Conservation (phyloP, 2,329 filamentous ascomycete species). For the Ophiocordyceps australis region DNA sequence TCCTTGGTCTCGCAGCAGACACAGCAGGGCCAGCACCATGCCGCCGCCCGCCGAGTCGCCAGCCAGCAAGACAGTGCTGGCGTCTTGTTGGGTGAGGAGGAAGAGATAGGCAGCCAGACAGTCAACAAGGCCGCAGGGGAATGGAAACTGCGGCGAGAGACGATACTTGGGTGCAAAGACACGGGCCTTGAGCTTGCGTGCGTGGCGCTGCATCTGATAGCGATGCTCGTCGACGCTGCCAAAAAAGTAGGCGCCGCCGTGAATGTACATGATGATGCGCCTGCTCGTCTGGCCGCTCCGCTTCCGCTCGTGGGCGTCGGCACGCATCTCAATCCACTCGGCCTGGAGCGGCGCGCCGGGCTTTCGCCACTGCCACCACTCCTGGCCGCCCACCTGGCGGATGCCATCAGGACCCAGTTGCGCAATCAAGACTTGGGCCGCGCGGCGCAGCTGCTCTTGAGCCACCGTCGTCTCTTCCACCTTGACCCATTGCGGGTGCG, state of each 20-base stretch:
- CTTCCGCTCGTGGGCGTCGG: constrained; percentile 51
- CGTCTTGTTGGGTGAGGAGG: constrained; percentile 57
- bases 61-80: constrained; percentile 68
- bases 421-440: constrained; percentile 48
- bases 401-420: constrained; percentile 68
- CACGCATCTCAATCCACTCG: constrained; percentile 94
- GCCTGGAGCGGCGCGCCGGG: constrained; percentile 49
- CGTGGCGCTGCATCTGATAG: constrained; percentile 96
- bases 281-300: constrained; percentile 39
- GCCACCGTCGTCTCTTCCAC: constrained; percentile 52
- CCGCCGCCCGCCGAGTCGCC: constrained; percentile 90
- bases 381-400: constrained; percentile 56
- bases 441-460: constrained; percentile 39
- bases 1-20: constrained; percentile 64
- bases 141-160: constrained; percentile 83
- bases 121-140: constrained; percentile 83
- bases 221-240: constrained; percentile 90
- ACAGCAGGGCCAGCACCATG: constrained; percentile 68
- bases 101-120: constrained; percentile 78
- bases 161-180: constrained; percentile 80
- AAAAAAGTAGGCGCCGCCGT: constrained; percentile 91
- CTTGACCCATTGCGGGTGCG: constrained; percentile 74
- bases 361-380: constrained; percentile 82
- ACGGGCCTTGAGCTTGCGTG: constrained; percentile 77
- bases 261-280: constrained; percentile 82